A percentile compares a stretch with the other conserved stretches of the same genome.
Conservation (phyloP, 305 asterid genomes). For the Nicotiana rustica region DNA sequence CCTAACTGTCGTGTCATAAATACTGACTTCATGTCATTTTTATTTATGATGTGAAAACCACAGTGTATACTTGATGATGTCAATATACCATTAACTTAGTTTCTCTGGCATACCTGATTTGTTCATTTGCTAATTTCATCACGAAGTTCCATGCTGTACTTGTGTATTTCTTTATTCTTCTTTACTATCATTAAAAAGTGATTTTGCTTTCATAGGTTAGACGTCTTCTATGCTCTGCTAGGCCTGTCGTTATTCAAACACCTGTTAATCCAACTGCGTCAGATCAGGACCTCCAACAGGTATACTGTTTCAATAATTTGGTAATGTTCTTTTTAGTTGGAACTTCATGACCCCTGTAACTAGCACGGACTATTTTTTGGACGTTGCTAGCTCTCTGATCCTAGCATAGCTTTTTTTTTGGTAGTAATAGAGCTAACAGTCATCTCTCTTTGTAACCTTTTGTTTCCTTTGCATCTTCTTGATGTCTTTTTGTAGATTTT, state of each 20-base stretch:
- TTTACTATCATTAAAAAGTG: background rate
- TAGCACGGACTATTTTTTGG: background rate
- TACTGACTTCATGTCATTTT: background rate
- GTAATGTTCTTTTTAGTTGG: background rate
- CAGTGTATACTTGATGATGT: slow-evolving; percentile 1
- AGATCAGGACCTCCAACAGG: slow-evolving; percentile 99
- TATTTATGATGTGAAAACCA: background rate
- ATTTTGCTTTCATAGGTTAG: slow-evolving; percentile 64
- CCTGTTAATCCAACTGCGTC: slow-evolving; percentile 91
- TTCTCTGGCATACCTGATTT: slow-evolving; percentile 5
- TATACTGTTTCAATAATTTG: slow-evolving; percentile 41
- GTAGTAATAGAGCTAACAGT: no score
- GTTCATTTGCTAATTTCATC: background rate
- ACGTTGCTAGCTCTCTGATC: no score
- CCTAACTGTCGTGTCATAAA: background rate
- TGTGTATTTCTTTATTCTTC: slow-evolving; percentile 21
- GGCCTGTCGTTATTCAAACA: slow-evolving; percentile 88
- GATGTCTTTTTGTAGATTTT: no score
- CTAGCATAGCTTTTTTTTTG: no score
- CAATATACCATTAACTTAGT: background rate
- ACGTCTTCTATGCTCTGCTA: slow-evolving; percentile 91
- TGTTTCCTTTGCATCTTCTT: no score
- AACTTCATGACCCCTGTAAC: no score
- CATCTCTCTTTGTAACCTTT: no score
- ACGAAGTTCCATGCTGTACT: slow-evolving; percentile 9